Base-by-base conservation (phyloP, 1,139 yeast genomes). In the Saccharomyces hybrid region DNA sequence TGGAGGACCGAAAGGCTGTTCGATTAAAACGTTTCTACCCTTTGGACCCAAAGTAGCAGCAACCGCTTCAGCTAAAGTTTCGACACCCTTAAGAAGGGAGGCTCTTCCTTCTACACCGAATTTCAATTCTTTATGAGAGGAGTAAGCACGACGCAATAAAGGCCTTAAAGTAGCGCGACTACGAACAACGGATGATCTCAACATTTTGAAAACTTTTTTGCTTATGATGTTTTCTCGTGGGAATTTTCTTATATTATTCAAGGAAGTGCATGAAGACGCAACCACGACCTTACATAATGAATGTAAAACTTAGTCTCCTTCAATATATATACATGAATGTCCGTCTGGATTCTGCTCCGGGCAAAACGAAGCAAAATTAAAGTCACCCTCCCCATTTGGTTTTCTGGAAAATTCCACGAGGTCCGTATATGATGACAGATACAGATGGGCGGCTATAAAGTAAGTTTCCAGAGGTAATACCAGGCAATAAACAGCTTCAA, bases 21-120 rank as follows among this genome's bases (percentile, higher is more conserved):
- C 99, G 69, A 93, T 93, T 69, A 93, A 82, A 51, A 93, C 99
- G 69, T 93, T 93, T 77, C 99, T 86, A 70, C 99, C 99, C 76
- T 93, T 93, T 70, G 99, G 99, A 59, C 99, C 99, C 63, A 93
- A 79, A 49, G 99, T 93, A 57, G 95, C 97, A 44, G 96, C 86
- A 56, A 93, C 99, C 28, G 99, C 99, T 71, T 89, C 95, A 54
- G 98, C 99, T 66, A 93, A 80, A 56, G 95, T 87, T 73, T 93
- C 97, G 61, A 93, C 98, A 77, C 99, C 99, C 73, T 84, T 88
- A 67, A 93, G 79, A 48, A 93, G 79, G 53, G 99, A 95, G 57
- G 99, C 99, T 75, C 99, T 84, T 68, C 97, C 99, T 75, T 93
- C 99, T 59, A 93, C 97, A 59, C 99, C 99, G 72, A 93, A 93